phyloP scores from a whole-genome alignment of 768 basidiomycete species.

The Tulasnella calospora region DNA sequence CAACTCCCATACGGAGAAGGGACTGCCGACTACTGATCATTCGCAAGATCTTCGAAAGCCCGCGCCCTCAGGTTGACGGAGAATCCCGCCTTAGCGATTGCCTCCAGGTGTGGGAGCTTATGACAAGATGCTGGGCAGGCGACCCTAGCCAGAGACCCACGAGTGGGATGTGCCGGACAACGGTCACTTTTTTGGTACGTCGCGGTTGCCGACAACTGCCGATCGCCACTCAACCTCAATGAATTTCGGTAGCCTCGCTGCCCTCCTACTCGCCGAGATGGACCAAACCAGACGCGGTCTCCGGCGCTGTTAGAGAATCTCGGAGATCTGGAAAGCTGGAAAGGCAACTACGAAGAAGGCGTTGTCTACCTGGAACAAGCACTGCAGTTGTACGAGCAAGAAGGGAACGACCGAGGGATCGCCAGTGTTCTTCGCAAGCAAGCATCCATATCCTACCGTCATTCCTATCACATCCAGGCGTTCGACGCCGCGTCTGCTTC shows the following conservation, averaged over 20 bases:
- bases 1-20: neutral
- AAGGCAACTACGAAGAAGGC: neutral
- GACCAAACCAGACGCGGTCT: neutral
- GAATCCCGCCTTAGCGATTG: neutral
- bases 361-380: neutral
- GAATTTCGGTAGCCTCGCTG: neutral
- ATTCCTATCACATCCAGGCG: neutral
- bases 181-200: neutral
- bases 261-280: neutral
- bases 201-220: too few species aligned
- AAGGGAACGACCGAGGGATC: neutral
- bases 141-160: neutral
- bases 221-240: too few species aligned
- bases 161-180: neutral
- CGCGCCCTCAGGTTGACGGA: neutral
- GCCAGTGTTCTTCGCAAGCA: neutral
- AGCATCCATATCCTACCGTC: neutral
- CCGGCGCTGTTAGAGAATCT: neutral
- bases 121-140: neutral
- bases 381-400: neutral
- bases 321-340: neutral
- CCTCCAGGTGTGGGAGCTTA: constrained; percentile 2
- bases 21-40: neutral
- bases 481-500: neutral
- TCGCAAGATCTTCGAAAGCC: neutral